A percentile compares a stretch with the other conserved stretches of the same genome.
Evolutionary conservation across 148 eudicot genomes (phyloP).

Genomic region (Chenopodium album): DNA sequence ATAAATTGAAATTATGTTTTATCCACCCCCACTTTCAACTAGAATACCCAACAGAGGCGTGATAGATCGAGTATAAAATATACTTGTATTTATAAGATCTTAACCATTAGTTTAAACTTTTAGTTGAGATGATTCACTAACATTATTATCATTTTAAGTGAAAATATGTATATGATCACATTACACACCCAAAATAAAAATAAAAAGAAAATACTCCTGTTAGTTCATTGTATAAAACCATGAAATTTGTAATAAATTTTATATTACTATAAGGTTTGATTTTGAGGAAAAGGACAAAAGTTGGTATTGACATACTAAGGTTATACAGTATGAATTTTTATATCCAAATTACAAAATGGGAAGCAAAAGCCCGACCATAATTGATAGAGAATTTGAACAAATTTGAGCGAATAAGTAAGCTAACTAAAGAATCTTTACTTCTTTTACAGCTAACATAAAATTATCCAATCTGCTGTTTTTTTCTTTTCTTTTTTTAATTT

Average conservation of each 20-base stretch:
- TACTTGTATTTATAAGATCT: too few relatives aligned
- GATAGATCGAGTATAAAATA: too few relatives aligned
- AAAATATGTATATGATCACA: too few relatives aligned
- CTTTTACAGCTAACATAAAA: constrained; percentile 10
- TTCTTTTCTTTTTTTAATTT: background rate
- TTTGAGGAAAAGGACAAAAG: constrained; percentile 5
- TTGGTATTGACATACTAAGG: background rate
- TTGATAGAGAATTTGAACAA: constrained; percentile 9
- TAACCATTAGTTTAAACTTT: too few relatives aligned
- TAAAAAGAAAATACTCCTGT: background rate
- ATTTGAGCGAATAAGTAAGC: constrained; percentile 1
- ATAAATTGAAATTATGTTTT: too few relatives aligned
- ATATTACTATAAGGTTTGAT: background rate
- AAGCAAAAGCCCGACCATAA: constrained; percentile 11
- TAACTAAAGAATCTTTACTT: constrained; percentile 1
- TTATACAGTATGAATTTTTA: background rate
- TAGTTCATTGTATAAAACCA: background rate
- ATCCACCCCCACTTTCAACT: too few relatives aligned
- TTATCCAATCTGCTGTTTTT: background rate
- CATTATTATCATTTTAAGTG: too few relatives aligned
- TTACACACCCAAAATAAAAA: background rate
- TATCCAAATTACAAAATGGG: background rate
- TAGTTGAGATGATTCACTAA: too few relatives aligned
- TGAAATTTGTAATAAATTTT: background rate
- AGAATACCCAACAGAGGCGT: too few relatives aligned